These are phyloP conservation scores for Lactifluus piperatus DNA, from an alignment of 768 basidiomycete species.

Conservation along the genomic window DNA sequence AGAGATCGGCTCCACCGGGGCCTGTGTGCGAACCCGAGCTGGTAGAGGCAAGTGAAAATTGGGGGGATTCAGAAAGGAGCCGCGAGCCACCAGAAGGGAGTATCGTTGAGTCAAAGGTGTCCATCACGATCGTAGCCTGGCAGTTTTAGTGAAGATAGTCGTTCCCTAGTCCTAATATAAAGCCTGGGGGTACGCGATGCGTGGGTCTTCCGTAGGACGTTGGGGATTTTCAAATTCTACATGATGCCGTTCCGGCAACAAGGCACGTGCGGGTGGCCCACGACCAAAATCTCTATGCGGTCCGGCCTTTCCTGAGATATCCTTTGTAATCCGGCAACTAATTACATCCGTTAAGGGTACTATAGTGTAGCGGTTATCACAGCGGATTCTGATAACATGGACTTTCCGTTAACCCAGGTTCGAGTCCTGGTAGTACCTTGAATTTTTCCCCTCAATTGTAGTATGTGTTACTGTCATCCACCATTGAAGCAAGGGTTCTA, in stretches of 20 bases:
- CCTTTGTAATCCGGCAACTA: no score
- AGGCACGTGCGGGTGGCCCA: no score
- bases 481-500: no score
- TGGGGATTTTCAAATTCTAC: no score
- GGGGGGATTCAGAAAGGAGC: conserved; percentile 41
- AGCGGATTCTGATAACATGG: conserved; percentile 29
- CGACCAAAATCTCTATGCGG: no score
- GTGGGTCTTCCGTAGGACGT: no score
- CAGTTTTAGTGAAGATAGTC: no score
- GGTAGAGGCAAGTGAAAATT: conserved; percentile 23
- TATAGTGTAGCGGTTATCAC: conserved; percentile 35
- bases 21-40: conserved; percentile 31
- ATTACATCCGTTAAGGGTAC: not conserved
- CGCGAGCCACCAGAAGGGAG: conserved; percentile 29
- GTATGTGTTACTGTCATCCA: not conserved
- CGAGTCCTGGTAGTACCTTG: conserved; percentile 19
- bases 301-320: not conserved
- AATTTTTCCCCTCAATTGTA: not conserved
- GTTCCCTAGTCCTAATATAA: no score
- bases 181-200: no score
- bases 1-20: conserved; percentile 42
- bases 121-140: conserved; percentile 25
- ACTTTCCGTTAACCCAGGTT: conserved; percentile 20
- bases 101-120: conserved; percentile 25
- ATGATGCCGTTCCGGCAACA: no score